Evolutionary conservation across 306 rosid species (phyloP).

Genomic region (Rosa multiflora): DNA sequence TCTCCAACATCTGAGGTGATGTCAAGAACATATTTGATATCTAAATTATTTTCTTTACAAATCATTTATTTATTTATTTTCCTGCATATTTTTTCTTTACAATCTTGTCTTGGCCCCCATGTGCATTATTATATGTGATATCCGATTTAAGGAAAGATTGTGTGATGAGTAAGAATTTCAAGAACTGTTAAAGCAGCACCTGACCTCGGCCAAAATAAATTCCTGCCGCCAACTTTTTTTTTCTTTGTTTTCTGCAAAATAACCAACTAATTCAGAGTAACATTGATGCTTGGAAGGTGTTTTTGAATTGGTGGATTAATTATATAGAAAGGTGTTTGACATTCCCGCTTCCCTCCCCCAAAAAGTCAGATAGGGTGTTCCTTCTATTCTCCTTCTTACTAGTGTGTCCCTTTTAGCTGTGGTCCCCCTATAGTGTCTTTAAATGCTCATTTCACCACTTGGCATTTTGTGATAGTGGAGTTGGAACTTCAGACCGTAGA

Average conservation of each 20-base stretch:
- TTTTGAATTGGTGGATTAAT: no score
- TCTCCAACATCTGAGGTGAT: conserved; percentile 66
- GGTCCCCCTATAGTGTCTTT: neutral
- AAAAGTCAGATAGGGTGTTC: neutral
- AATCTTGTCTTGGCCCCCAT: no score
- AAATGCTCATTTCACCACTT: neutral
- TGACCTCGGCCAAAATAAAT: no score
- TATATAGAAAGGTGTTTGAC: neutral
- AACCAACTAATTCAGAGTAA: no score
- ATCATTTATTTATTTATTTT: neutral
- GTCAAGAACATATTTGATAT: neutral
- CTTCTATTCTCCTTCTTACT: neutral
- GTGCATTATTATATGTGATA: neutral
- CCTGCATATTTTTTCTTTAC: neutral
- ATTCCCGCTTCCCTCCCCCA: neutral
- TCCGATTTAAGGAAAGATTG: no score
- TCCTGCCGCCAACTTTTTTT: no score
- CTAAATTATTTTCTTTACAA: neutral
- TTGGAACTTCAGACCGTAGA: neutral
- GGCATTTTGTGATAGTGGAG: neutral
- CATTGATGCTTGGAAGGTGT: no score
- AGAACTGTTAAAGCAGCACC: no score
- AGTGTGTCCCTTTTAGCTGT: neutral
- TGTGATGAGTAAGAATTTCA: no score
- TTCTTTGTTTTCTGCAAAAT: no score